These are phyloP conservation scores for Agrostemma githago DNA, from an alignment of 148 eudicot genomes.

Conservation along the genomic window DNA sequence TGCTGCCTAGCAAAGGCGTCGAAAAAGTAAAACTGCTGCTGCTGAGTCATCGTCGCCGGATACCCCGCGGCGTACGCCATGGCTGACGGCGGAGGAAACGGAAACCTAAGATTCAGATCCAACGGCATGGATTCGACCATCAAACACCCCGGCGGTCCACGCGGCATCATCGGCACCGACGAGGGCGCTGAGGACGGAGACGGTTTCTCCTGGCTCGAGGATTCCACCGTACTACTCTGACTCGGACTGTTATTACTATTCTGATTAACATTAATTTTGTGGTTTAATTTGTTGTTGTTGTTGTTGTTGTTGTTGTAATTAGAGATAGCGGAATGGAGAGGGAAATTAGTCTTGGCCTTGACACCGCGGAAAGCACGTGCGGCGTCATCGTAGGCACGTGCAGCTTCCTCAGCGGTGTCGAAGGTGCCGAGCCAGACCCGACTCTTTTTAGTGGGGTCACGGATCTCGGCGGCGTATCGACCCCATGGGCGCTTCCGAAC, in stretches of 20 bases:
- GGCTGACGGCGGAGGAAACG: not conserved
- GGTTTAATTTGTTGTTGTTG: not conserved
- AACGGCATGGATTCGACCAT: conserved; percentile 30
- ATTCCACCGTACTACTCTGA: conserved; percentile 53
- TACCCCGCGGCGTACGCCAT: not conserved
- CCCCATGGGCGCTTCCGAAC: conserved; percentile 79
- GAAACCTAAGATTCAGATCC: conserved; percentile 32
- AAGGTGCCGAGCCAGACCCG: conserved; percentile 82
- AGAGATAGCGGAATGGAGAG: conserved; percentile 21
- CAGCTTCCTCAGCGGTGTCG: conserved; percentile 72
- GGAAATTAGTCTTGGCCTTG: conserved; percentile 66
- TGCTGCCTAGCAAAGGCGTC: conserved; percentile 17
- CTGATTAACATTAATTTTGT: not conserved
- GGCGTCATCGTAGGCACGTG: conserved; percentile 69
- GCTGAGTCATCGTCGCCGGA: conserved; percentile 22
- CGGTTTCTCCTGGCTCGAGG: conserved; percentile 31
- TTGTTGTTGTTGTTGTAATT: not conserved
- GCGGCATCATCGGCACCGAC: not conserved
- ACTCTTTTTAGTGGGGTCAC: conserved; percentile 57
- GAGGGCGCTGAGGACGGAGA: no score
- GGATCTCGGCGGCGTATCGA: conserved; percentile 69
- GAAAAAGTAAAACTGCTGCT: conserved; percentile 25
- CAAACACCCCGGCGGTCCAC: not conserved
- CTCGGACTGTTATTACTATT: conserved; percentile 34
- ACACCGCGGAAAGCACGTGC: conserved; percentile 69